Base-by-base conservation (phyloP, 805 yeast genomes). In the Saccharomycopsis sp. region DNA sequence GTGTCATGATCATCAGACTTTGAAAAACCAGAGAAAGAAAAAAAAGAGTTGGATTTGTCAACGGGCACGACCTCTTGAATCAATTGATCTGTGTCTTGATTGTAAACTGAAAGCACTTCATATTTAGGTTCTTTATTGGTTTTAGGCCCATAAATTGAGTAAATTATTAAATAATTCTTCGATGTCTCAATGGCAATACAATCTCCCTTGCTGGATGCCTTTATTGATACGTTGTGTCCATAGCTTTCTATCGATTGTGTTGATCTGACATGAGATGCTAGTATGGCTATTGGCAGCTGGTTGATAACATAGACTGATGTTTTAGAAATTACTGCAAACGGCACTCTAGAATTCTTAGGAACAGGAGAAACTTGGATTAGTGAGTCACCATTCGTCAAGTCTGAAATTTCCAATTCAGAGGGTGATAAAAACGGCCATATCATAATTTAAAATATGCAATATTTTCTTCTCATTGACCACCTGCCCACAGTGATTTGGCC, bases 141-240 rank as follows among this genome's bases (percentile, higher is more conserved):
- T 21, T 35, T 33, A 13, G 38, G 32, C 11, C 41, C 29, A 21
- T 38, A 21, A 3, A 60, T 35, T 32, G 65, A 63, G 47, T 64
- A 70, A 3, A 71, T 60, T 33, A 71, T 53, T 8, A 71, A 46
- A 48, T 59, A 68, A 38, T 61, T 57, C 16, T 46, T 38, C 16
- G 59, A 57, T 0, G 75, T 70, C 42, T 62, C 58, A 8, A 70
- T 54, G 26, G 63, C 62, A 8, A 68, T 37, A 2, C 53, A 17
- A 2, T 47, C 47, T 26, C 52, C 51, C 41, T 64, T 61, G 4
- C 55, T 45, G 13, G 59, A 59, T 20, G 49, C 48, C 44, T 61
- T 61, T 1, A 63, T 47, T 1, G 51, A 41, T 4, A 50, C 36
- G 45, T 71, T 71, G 2, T 34, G 2, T 1, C 77, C 77, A 53